phyloP scores from a whole-genome alignment of 805 yeast genomes.

The Sungouiella thailandica region DNA sequence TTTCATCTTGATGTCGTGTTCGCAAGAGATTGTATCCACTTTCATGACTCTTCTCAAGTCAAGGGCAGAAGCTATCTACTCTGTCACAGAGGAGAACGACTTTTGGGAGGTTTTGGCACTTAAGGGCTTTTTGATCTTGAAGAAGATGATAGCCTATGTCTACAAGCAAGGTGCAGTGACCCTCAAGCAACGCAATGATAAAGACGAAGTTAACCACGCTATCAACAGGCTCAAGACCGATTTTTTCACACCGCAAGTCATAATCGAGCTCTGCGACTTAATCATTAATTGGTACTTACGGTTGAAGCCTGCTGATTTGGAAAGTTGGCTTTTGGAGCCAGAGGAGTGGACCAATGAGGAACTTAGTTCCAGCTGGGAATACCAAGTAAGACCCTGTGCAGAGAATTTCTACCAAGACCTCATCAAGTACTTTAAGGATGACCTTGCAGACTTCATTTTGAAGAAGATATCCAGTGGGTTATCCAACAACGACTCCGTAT shows the following conservation, averaged over 20 bases:
- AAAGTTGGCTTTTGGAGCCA: constrained; percentile 79
- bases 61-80: constrained; percentile 62
- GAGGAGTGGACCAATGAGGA: constrained; percentile 93
- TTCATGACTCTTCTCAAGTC: constrained; percentile 56
- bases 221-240: constrained; percentile 46
- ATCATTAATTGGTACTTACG: constrained; percentile 71
- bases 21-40: constrained; percentile 56
- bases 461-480: constrained; percentile 50
- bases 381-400: constrained; percentile 79
- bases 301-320: constrained; percentile 70
- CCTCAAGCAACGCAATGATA: constrained; percentile 59
- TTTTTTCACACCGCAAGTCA: constrained; percentile 53
- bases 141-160: constrained; percentile 56
- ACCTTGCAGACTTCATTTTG: constrained; percentile 50
- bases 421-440: constrained; percentile 55
- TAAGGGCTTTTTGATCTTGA: constrained; percentile 59
- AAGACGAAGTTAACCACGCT: constrained; percentile 57
- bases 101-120: constrained; percentile 76
- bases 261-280: constrained; percentile 57
- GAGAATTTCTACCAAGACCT: constrained; percentile 79
- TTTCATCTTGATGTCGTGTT: constrained; percentile 62
- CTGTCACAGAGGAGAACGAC: constrained; percentile 50
- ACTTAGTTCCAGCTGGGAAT: constrained; percentile 72
- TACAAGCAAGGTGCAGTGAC: constrained; percentile 65
- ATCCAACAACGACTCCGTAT: constrained; percentile 24